Base-by-base conservation (phyloP, 2,329 filamentous ascomycete genomes). In the Lecanosticta acicola region DNA sequence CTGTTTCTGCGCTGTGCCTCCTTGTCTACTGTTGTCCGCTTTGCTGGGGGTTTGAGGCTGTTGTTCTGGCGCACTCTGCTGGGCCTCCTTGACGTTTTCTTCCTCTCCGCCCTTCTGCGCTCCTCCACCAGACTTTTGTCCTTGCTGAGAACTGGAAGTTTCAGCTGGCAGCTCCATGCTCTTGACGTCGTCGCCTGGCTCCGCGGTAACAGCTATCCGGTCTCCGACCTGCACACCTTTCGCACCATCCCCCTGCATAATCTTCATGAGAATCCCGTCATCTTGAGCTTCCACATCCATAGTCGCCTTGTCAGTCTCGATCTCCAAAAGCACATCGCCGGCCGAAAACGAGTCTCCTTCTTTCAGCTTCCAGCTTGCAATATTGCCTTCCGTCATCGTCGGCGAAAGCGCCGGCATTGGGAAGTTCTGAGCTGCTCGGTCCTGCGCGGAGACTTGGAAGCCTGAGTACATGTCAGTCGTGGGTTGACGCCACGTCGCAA, bases 251-350 rank as follows among this genome's bases (percentile, higher is more conserved):
- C 72, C 72, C 63, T 81, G 73, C 64, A 82, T 79, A 59, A 94
- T 91, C 75, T 93, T 94, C 64, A 89, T 82, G 67, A 94, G 71
- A 57, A 91, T 74, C 34, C 89, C 88, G 63, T 94, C 87, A 36
- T 94, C 88, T 71, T 93, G 88, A 33, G 88, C 88, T 73, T 94
- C 89, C 19, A 94, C 88, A 59, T 94, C 89, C 87, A 94, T 94
- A 46, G 87, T 87, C 45, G 88, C 88, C 76, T 94, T 94, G 69
- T 94, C 88, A 48, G 88, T 94, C 72, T 94, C 88, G 65, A 94
- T 93, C 70, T 94, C 88, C 49, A 94, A 80, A 41, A 94, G 76
- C 24, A 94, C 87, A 67, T 94, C 88, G 57, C 88, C 88, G 47
- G 87, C 85, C 40, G 79, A 75, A 68, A 88, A 94, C 41, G 80